These are phyloP conservation scores for Fusarium pseudonygamai DNA, from an alignment of 2,329 filamentous ascomycete species.

Conservation along the genomic window DNA sequence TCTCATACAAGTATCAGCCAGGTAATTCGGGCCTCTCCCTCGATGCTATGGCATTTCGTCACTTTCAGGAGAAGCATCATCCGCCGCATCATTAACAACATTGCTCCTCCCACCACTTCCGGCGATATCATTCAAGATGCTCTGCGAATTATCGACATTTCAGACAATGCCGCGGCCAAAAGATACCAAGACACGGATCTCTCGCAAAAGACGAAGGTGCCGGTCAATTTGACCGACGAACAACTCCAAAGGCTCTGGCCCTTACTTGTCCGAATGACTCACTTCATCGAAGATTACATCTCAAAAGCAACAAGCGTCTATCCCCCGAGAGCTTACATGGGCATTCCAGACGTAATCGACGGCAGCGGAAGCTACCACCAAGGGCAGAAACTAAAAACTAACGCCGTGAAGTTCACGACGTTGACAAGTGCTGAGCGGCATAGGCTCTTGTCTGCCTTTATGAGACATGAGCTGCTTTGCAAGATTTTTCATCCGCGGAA, in stretches of 20 bases:
- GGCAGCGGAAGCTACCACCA: neutral
- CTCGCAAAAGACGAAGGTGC: neutral
- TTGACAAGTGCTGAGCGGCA: neutral
- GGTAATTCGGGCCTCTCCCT: neutral
- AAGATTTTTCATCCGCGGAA: neutral
- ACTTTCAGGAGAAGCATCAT: neutral
- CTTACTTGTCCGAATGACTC: neutral
- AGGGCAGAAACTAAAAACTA: neutral
- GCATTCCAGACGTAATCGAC: neutral
- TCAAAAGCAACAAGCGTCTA: neutral
- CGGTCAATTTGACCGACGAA: rapidly evolving
- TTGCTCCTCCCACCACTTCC: neutral
- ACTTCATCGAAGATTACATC: neutral
- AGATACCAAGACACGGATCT: rapidly evolving
- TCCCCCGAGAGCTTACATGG: neutral
- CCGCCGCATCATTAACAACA: neutral
- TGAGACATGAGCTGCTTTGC: conserved; percentile 8
- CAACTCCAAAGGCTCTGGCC: neutral
- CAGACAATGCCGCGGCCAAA: neutral
- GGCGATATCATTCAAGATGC: neutral
- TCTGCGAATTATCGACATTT: neutral
- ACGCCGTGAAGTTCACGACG: neutral
- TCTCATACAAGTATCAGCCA: neutral
- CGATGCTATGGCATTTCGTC: neutral
- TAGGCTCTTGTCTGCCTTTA: neutral